Evolutionary conservation across 1,284 basidiomycete species (phyloP).

Genomic region (Porodaedalea pini): DNA sequence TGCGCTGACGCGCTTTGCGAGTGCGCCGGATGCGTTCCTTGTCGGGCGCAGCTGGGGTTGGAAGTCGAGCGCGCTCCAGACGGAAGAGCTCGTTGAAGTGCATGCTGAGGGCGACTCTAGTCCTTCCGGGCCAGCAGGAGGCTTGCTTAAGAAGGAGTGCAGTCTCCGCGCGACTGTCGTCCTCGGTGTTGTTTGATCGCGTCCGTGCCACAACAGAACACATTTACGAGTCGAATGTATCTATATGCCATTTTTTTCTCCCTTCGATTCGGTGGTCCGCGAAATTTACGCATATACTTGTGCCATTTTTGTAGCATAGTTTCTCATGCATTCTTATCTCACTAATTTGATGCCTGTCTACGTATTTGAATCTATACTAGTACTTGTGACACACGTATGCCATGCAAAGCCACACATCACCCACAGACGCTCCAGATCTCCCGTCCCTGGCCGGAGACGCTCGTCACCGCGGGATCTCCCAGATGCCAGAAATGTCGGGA

Average conservation of each 20-base stretch:
- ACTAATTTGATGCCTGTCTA: neutral
- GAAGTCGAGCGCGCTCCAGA: conserved; percentile 66
- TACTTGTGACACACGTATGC: too few relatives aligned
- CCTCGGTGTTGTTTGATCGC: conserved; percentile 61
- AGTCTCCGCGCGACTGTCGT: conserved; percentile 75
- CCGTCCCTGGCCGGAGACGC: too few relatives aligned
- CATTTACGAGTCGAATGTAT: too few relatives aligned
- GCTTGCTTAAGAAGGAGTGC: conserved; percentile 41
- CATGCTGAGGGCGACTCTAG: conserved; percentile 5
- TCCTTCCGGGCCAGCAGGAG: conserved; percentile 22
- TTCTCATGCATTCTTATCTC: neutral
- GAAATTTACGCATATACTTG: too few relatives aligned
- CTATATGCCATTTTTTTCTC: neutral
- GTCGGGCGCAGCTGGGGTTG: conserved; percentile 80
- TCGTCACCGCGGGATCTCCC: too few relatives aligned
- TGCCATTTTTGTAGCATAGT: too few relatives aligned
- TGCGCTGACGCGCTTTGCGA: conserved; percentile 79
- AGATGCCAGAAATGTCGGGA: too few relatives aligned
- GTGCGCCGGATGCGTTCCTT: conserved; percentile 82
- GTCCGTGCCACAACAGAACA: too few relatives aligned
- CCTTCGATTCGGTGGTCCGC: neutral
- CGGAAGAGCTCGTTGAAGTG: conserved; percentile 50
- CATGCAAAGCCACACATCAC: too few relatives aligned
- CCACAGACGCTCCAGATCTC: too few relatives aligned
- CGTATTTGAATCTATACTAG: too few relatives aligned